phyloP scores from a whole-genome alignment of 371 early-diverging fungal species.

The Nematocida minor region DNA sequence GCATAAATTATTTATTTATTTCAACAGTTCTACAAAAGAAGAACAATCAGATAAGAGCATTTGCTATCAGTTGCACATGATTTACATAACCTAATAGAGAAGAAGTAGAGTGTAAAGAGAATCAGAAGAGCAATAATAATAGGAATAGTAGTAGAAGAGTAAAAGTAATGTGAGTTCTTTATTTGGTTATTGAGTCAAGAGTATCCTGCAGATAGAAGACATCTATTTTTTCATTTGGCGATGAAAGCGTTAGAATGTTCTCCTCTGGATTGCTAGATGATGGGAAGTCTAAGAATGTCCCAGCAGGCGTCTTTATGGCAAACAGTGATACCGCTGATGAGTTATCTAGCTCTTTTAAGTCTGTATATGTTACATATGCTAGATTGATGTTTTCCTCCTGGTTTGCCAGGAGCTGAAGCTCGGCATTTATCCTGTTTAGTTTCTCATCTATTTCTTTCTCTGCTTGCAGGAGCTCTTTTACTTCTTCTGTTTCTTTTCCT shows the following conservation, averaged over 20 bases:
- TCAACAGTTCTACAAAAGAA: no score
- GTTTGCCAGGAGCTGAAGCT: constrained; percentile 53
- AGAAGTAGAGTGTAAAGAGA: no score
- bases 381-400: constrained; percentile 56
- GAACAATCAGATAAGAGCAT: no score
- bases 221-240: constrained; percentile 56
- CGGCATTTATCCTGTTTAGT: constrained; percentile 50
- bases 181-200: constrained; percentile 16
- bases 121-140: no score
- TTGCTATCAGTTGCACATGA: no score
- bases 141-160: no score
- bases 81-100: no score
- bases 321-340: constrained; percentile 60
- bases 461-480: background rate
- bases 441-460: constrained; percentile 55
- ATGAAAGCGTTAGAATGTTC: constrained; percentile 52
- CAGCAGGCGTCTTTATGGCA: constrained; percentile 64
- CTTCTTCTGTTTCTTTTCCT: constrained; percentile 21
- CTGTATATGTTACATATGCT: constrained; percentile 64
- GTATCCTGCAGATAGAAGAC: constrained; percentile 62
- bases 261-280: constrained; percentile 54
- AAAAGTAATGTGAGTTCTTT: no score
- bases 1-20: no score
- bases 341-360: constrained; percentile 48
- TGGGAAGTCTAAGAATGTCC: constrained; percentile 62